Percentiles rank a stretch among this genome's conserved stretches.
phyloP scores from a whole-genome alignment of 495 filamentous ascomycete species.

The Tuber brumale region DNA sequence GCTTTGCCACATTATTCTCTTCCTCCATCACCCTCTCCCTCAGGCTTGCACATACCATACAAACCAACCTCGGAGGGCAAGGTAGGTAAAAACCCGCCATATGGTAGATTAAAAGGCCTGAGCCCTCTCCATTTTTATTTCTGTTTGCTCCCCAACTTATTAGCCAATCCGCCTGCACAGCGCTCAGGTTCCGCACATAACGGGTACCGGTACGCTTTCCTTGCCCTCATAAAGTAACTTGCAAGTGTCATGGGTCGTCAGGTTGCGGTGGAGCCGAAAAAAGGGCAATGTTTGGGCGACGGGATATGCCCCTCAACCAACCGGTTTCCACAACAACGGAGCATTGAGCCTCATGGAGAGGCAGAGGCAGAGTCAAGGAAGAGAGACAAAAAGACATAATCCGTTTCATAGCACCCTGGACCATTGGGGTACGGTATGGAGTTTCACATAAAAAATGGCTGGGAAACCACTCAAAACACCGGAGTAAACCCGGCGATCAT shows the following conservation, averaged over 20 bases:
- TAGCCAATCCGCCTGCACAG: background rate
- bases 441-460: conserved; percentile 32
- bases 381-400: background rate
- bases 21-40: background rate
- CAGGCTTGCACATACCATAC: background rate
- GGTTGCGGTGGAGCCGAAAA: background rate
- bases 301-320: background rate
- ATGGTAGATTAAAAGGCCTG: background rate
- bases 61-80: background rate
- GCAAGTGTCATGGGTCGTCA: background rate
- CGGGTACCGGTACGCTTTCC: background rate
- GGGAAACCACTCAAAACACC: conserved; percentile 9
- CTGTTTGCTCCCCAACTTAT: background rate
- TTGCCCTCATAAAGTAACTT: background rate
- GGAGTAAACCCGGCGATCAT: conserved; percentile 16
- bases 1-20: background rate
- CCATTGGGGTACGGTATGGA: background rate
- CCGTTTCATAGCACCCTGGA: background rate
- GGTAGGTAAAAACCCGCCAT: background rate
- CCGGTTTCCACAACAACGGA: background rate
- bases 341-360: background rate
- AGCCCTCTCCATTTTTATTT: background rate
- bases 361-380: background rate
- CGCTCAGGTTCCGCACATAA: background rate
- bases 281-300: background rate